Evolutionary conservation across 345 rosid genomes (phyloP).

Genomic region (Raphanus sativus): DNA sequence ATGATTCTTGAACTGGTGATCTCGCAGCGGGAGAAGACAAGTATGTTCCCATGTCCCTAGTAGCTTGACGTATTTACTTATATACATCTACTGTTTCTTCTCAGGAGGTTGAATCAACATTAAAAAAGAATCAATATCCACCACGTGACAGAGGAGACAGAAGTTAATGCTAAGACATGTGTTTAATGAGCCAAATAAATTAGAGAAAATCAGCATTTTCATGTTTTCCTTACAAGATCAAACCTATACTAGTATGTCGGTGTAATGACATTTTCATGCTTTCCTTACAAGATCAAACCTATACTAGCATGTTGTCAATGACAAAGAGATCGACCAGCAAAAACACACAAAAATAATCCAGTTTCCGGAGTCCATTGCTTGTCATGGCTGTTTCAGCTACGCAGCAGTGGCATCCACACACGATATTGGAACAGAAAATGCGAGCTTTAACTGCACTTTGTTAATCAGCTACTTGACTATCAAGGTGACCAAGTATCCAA

Average conservation of each 20-base stretch:
- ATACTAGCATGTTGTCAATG: background rate
- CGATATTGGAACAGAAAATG: background rate
- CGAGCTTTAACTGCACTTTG: background rate
- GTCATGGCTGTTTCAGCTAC: conserved; percentile 20
- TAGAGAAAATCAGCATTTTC: conserved; percentile 33
- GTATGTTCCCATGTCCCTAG: background rate
- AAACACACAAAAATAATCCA: background rate
- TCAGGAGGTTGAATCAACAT: background rate
- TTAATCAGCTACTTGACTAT: conserved; percentile 6
- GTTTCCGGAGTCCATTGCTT: conserved; percentile 15
- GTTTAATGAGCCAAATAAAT: conserved; percentile 29
- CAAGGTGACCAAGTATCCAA: conserved; percentile 48
- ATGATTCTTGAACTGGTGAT: background rate
- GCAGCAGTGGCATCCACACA: conserved; percentile 7
- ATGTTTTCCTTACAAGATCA: conserved; percentile 8
- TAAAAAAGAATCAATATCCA: conserved; percentile 45
- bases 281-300: conserved; percentile 15
- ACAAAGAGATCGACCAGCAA: background rate
- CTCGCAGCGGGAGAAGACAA: background rate
- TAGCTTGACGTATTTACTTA: background rate
- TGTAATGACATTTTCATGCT: conserved; percentile 14
- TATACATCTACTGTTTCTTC: background rate
- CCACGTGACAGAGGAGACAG: conserved; percentile 51
- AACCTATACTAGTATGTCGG: background rate
- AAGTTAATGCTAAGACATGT: conserved; percentile 43